Percentiles rank a stretch among this genome's conserved stretches.
Evolutionary conservation across 805 yeast genomes (phyloP).

Genomic region (Kazachstania kunashirensis): DNA sequence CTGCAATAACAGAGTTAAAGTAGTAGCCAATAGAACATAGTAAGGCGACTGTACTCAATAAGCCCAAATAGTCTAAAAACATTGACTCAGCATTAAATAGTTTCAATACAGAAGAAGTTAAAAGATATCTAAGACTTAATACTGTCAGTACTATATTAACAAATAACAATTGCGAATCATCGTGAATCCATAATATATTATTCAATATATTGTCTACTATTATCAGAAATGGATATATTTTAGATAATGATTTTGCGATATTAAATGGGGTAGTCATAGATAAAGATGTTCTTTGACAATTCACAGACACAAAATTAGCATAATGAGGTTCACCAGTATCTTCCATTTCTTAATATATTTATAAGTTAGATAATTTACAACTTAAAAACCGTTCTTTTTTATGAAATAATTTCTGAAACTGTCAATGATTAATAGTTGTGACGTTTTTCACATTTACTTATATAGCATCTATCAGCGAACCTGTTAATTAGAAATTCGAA

Average conservation of each 20-base stretch:
- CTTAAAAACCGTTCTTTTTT: too few relatives aligned
- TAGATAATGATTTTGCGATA: conserved; percentile 16
- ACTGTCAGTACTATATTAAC: conserved; percentile 16
- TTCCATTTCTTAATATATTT: too few relatives aligned
- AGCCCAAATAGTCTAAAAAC: conserved; percentile 16
- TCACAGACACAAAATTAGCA: conserved; percentile 14
- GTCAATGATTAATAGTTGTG: too few relatives aligned
- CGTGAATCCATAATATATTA: conserved; percentile 23
- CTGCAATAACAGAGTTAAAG: conserved; percentile 13
- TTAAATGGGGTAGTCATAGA: conserved; percentile 16
- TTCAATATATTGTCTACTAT: conserved; percentile 19
- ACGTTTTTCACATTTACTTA: too few relatives aligned
- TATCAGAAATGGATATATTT: conserved; percentile 23
- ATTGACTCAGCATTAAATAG: neutral
- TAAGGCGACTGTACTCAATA: conserved; percentile 11
- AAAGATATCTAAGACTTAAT: conserved; percentile 10
- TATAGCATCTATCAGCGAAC: too few relatives aligned
- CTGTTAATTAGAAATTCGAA: too few relatives aligned
- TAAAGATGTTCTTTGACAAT: conserved; percentile 18
- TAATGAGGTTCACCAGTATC: too few relatives aligned
- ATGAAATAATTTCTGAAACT: too few relatives aligned
- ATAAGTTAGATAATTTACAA: too few relatives aligned
- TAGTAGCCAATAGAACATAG: conserved; percentile 15
- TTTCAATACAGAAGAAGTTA: neutral
- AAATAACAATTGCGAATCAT: conserved; percentile 21